Evolutionary conservation across 1,284 basidiomycete genomes (phyloP).

Genomic region (Microbotryomycetes sp.): DNA sequence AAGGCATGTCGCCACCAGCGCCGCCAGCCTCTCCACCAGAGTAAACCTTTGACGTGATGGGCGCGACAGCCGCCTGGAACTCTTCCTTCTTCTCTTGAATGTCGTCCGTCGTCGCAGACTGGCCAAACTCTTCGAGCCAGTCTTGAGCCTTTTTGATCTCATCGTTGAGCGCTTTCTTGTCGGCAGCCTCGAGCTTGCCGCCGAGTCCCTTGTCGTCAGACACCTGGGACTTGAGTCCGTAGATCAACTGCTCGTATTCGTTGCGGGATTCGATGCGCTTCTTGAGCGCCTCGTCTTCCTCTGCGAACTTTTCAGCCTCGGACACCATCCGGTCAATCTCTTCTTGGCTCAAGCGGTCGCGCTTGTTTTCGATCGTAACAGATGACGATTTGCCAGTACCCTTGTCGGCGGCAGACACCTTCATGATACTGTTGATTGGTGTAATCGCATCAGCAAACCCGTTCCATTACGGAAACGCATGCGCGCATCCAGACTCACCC

Average conservation of each 20-base stretch:
- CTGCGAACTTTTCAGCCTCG: constrained; percentile 80
- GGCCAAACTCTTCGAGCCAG: constrained; percentile 81
- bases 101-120: constrained; percentile 70
- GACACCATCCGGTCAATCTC: constrained; percentile 80
- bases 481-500: constrained; percentile 7
- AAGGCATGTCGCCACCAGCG: constrained; percentile 10
- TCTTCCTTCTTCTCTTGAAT: constrained; percentile 76
- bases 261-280: constrained; percentile 73
- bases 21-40: constrained; percentile 9
- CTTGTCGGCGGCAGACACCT: constrained; percentile 74
- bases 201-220: constrained; percentile 81
- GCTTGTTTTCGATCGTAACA: constrained; percentile 43
- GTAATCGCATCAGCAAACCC: constrained; percentile 1
- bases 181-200: constrained; percentile 73
- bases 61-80: constrained; percentile 57
- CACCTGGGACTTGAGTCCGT: constrained; percentile 77
- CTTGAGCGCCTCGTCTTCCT: constrained; percentile 75
- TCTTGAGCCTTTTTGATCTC: constrained; percentile 82
- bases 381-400: constrained; percentile 65
- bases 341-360: constrained; percentile 69
- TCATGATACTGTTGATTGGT: constrained; percentile 36
- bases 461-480: not conserved
- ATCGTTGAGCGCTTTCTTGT: constrained; percentile 76
- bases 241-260: constrained; percentile 43
- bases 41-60: constrained; percentile 37